Evolutionary conservation across 106 monocot species (phyloP).

Genomic region (Apostasia shenzhenica): DNA sequence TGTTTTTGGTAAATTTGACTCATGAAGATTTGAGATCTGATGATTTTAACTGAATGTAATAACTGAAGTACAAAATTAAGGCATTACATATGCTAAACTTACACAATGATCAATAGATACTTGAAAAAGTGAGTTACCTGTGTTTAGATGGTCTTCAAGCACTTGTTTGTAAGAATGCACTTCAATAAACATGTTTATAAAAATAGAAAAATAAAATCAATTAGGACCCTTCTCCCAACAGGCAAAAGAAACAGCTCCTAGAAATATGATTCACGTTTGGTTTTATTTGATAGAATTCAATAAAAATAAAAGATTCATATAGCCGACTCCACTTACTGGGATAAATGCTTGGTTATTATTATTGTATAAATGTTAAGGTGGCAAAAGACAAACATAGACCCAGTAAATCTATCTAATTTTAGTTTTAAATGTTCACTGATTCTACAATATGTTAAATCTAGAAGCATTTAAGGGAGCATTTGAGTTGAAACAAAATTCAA

Average conservation of each 20-base stretch:
- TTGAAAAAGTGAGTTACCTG: neutral
- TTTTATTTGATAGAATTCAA: neutral
- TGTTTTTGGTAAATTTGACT: neutral
- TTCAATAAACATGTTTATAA: neutral
- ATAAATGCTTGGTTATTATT: no score
- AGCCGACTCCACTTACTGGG: no score
- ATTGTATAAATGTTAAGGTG: neutral
- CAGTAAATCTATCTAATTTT: neutral
- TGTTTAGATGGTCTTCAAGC: constrained; percentile 2
- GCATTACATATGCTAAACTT: neutral
- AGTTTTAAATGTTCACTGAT: no score
- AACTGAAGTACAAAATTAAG: neutral
- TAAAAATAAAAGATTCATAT: neutral
- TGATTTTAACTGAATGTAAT: neutral
- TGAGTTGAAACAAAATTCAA: neutral
- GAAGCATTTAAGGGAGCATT: neutral
- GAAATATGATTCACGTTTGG: neutral
- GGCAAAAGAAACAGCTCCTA: neutral
- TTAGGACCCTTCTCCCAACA: neutral
- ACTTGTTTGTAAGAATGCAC: neutral
- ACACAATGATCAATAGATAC: neutral
- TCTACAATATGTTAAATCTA: neutral
- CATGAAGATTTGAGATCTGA: neutral
- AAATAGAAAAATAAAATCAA: neutral
- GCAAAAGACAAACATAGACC: neutral